Base-by-base conservation (phyloP, 2,329 filamentous ascomycete genomes). In the Pseudocercospora crystallina region DNA sequence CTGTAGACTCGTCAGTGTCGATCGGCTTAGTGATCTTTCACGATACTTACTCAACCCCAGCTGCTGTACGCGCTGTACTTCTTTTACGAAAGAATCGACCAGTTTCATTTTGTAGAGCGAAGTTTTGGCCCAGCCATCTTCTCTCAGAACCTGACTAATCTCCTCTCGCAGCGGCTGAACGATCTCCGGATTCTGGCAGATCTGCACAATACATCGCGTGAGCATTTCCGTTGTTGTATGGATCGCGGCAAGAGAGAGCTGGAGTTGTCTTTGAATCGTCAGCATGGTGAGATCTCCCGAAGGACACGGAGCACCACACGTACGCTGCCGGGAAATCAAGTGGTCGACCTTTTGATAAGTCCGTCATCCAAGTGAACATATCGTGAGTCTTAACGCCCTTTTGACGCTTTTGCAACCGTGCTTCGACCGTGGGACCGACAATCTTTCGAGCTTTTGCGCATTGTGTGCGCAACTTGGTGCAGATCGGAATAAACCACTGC, bases 401-500 rank as follows among this genome's bases (percentile, higher is more conserved):
- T 14, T 49, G 10, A 2, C 31, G 20, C 9, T 13, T 31, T 14
- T 29, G 44, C 12, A 40, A 58, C 12, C 71, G 65, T 26, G 61
- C 53, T 2, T 61, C 32, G 17, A 73, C 62, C 34, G 66, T 64
- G 0, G 69, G 66, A 2, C 60, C 43, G 39, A 73, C 63, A 8
- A 74, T 56, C 15, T 60, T 49, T 35, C 67, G 64, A 5, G 66
- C 65, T 39, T 61, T 65, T 2, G 47, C 53, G 2, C 69, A 45
- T 13, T 64, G 60, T 9, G 53, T 41, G 17, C 63, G 63, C 40
- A 71, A 60, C 7, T 56, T 54, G 8, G 58, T 61, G n/a, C 68
- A 65, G 2, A 59, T 57, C 7, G 71, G 69, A 5, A 73, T 57
- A 39, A 71, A 63, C 12, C 43, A 57, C 11, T 70, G 66, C 1